Percentiles rank a stretch among this genome's conserved stretches.
Conservation (phyloP, 208 protist species). For the Trypanosomatidae sp. region DNA sequence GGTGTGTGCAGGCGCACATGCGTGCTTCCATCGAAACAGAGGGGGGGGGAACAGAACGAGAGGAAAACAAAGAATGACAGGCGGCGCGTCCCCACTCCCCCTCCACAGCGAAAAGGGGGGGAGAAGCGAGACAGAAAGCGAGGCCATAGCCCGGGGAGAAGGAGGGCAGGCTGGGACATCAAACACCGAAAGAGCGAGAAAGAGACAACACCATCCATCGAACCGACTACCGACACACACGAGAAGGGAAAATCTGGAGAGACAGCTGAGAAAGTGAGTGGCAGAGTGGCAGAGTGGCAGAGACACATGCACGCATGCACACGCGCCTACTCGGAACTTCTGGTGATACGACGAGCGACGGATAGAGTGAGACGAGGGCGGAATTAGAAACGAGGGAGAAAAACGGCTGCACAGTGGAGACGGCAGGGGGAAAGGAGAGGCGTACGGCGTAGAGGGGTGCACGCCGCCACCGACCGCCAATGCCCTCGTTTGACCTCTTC, state of each 20-base stretch:
- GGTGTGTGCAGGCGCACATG: not conserved
- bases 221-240: not conserved
- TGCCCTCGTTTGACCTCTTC: not conserved
- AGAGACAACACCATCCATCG: not conserved
- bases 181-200: not conserved
- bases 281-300: not conserved
- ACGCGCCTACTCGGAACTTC: not conserved
- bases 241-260: not conserved
- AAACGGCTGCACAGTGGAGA: not conserved
- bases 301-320: not conserved
- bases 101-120: not conserved
- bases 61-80: not conserved
- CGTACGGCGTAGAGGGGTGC: too few relatives aligned
- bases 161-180: not conserved
- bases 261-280: not conserved
- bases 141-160: not conserved
- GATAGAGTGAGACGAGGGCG: not conserved
- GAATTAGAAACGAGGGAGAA: not conserved
- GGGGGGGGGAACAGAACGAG: not conserved
- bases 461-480: not conserved
- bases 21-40: not conserved
- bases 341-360: not conserved
- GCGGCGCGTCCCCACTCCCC: not conserved
- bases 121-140: not conserved
- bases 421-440: not conserved